Conservation (phyloP, 176 grass and related monocot species). For the Phoenix dactylifera region DNA sequence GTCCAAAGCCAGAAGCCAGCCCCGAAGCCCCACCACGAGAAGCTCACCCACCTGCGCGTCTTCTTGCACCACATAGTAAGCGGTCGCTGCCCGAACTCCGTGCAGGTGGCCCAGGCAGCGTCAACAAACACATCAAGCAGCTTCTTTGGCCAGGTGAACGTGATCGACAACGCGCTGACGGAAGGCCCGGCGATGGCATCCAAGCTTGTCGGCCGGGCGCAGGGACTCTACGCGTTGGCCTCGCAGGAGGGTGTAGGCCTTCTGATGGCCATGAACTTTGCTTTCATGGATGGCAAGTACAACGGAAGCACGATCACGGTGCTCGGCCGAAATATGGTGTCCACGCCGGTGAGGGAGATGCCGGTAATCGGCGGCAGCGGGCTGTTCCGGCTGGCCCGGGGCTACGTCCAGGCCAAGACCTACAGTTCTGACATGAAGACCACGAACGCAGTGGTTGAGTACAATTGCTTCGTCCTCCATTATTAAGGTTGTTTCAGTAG, state of each 20-base stretch:
- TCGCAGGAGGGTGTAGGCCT: conserved; percentile 22
- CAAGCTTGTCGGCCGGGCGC: conserved; percentile 28
- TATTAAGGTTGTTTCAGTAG: background rate
- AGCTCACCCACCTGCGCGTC: conserved; percentile 48
- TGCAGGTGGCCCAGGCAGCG: conserved; percentile 12
- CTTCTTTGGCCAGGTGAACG: conserved; percentile 44
- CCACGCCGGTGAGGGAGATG: conserved; percentile 32
- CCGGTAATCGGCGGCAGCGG: conserved; percentile 41
- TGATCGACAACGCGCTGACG: conserved; percentile 49
- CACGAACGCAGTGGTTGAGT: conserved; percentile 30
- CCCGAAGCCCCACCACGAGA: background rate
- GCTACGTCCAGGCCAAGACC: conserved; percentile 35
- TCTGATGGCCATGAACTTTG: conserved; percentile 31
- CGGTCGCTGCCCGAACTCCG: conserved; percentile 17
- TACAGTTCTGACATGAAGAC: background rate
- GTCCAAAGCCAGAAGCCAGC: too few relatives aligned
- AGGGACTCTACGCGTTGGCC: conserved; percentile 39
- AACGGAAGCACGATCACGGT: conserved; percentile 45
- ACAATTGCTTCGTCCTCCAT: conserved; percentile 37
- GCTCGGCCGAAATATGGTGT: conserved; percentile 29
- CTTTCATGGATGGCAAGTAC: conserved; percentile 29
- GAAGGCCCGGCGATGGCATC: conserved; percentile 21
- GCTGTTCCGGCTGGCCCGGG: conserved; percentile 30
- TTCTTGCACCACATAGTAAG: conserved; percentile 47
- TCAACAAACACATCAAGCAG: background rate